Evolutionary conservation across 164 flowering plant genomes (phyloP).

Genomic region (Litsea cubeba): DNA sequence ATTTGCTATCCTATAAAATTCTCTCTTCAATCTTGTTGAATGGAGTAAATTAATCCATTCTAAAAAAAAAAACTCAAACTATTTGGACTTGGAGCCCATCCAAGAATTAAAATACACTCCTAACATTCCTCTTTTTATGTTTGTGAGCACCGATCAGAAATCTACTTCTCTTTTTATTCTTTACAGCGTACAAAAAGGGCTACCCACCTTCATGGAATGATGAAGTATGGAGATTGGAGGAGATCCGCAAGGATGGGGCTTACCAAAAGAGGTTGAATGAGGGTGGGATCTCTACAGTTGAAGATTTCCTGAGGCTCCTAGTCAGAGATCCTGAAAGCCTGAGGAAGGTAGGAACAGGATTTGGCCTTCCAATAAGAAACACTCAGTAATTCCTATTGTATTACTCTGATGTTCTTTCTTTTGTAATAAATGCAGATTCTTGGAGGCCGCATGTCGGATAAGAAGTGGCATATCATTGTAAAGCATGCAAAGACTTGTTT

Average conservation of each 20-base stretch:
- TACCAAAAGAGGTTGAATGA: constrained; percentile 79
- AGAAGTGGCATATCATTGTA: constrained; percentile 91
- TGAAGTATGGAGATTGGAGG: constrained; percentile 95
- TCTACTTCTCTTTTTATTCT: constrained; percentile 4
- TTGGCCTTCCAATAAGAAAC: not conserved
- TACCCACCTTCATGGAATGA: constrained; percentile 83
- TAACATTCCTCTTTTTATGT: not conserved
- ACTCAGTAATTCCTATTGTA: not conserved
- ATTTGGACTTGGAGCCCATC: not conserved
- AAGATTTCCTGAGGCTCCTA: constrained; percentile 58
- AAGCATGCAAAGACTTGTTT: constrained; percentile 96
- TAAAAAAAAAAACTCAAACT: not conserved
- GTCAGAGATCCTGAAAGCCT: constrained; percentile 70
- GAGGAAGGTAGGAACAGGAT: constrained; percentile 48
- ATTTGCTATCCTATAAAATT: not conserved
- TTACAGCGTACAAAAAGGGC: constrained; percentile 84
- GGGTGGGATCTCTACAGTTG: constrained; percentile 68
- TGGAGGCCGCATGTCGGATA: constrained; percentile 97
- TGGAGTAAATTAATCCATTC: not conserved
- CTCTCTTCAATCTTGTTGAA: not conserved
- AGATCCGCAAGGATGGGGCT: constrained; percentile 92
- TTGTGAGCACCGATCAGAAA: not conserved
- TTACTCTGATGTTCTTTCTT: constrained; percentile 6
- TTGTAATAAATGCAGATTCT: constrained; percentile 54
- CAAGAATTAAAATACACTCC: not conserved